Base-by-base conservation (phyloP, 257 asterid genomes). In the Petunia secreta region DNA sequence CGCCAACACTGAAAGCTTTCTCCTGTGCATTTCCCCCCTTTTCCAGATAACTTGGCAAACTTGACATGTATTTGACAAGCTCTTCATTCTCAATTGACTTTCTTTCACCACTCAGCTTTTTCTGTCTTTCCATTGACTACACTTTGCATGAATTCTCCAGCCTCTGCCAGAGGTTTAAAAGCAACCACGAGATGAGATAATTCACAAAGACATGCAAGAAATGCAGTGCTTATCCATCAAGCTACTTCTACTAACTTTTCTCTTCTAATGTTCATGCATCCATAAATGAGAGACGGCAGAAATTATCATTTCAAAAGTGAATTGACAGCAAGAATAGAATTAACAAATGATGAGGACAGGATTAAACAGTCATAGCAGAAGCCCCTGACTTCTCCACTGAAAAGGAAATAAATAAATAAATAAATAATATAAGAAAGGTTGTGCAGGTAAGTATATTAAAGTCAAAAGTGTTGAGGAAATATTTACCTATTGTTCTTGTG, bases 61-160 rank as follows among this genome's bases (percentile, higher is more conserved):
- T 88, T n/a, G 97, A 91, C 97, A 93, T 93, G 91, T 89, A 88
- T 86, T 88, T 89, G n/a, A 93, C 92, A 50, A 91, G 86, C 86
- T 93, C 97, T 80, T 90, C 95, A 55, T 85, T 86, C 58, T 85
- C 79, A 48, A 43, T 63, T 0, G 40, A 75, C 78, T 78, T 87
- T 63, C 57, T 77, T 71, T 83, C 83, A 7, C 16, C 82, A 6
- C 54, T 82, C 54, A 88, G 85, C 84, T 87, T 92, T 78, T 69
- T 77, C 79, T 71, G 83, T 41, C 62, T 73, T 50, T 73, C 78
- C 78, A 73, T 73, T 73, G 53, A 62, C 62, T 50, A 73, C 44
- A 36, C 78, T 36, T 7, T 4, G 8, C 78, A 73, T 73, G 78
- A 36, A 50, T 73, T 36, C 13, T 38, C 4, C 0, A 73, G 37